Evolutionary conservation across 495 filamentous ascomycete species (phyloP), one percentile per base, ranked within the genome.

Genomic region (Aspergillus diversus): DNA sequence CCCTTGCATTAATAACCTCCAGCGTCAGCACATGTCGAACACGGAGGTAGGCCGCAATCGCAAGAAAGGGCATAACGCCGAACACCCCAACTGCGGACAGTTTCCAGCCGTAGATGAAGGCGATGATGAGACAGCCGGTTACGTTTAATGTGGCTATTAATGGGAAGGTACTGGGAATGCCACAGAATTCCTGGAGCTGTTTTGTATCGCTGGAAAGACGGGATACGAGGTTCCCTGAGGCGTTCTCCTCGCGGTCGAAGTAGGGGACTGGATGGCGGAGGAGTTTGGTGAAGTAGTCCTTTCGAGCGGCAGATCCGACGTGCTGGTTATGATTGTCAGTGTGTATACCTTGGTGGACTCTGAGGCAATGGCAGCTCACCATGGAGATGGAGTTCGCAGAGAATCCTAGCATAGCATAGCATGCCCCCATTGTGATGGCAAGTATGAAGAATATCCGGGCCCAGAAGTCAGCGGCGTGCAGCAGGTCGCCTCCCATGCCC

Each of bases 381-480:
- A 31, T 21, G 32, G 21, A 33, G 17, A 64, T 55, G 37, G 70
- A 69, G 51, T 61, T 56, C 0, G 72, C 83, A 62, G 77, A 12
- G 81, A 74, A 66, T 70, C 84, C 85, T 5, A 90, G 64, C 0
- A 75, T 64, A 55, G 79, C 80, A 61, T 88, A 89, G 59, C 77
- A 80, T 15, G 81, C 58, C 0, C 72, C 79, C 4, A 83, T 77
- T 42, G 75, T 80, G 6, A 82, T 67, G 21, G 84, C 85, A 0
- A 89, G 76, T 12, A 82, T 70, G 52, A 89, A 84, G 68, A 90
- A 89, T 83, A 88, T 88, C 35, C 89, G 65, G 13, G 86, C 81
- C 86, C 86, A 90, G 60, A 89, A 89, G 55, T 80, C 81, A n/a
- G 71, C 81, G 1, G 74, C 64, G 27, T 71, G 35, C 12, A 59